Percentiles rank a stretch among this genome's conserved stretches.
Evolutionary conservation across 345 rosid genomes (phyloP).

Genomic region (Physaria fendleri): DNA sequence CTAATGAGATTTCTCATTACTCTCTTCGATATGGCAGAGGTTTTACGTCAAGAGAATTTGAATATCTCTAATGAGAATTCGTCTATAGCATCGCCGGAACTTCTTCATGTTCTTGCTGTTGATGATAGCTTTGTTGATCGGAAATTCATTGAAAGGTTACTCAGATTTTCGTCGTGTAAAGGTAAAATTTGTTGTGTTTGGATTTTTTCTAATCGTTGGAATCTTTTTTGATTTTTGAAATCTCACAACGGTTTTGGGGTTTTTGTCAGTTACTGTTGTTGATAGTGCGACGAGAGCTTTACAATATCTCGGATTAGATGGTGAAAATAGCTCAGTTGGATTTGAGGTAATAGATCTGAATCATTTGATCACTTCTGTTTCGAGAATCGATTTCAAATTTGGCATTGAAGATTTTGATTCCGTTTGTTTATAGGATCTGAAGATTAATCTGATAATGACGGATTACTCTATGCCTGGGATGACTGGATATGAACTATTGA

Average conservation of each 20-base stretch:
- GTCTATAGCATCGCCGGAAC: conserved; percentile 35
- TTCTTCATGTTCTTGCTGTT: conserved; percentile 90
- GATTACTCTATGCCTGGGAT: conserved; percentile 88
- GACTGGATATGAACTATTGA: conserved; percentile 76
- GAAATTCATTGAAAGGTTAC: conserved; percentile 70
- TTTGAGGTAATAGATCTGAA: conserved; percentile 48
- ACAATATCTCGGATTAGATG: conserved; percentile 77
- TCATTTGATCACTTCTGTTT: background rate
- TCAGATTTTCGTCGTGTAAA: conserved; percentile 69
- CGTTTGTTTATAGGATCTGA: conserved; percentile 42
- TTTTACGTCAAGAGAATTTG: conserved; percentile 21
- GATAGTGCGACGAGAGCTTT: conserved; percentile 69
- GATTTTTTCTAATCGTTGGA: background rate
- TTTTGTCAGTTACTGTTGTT: conserved; percentile 56
- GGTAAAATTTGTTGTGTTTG: conserved; percentile 30
- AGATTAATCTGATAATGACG: conserved; percentile 70
- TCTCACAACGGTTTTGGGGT: background rate
- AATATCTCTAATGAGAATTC: conserved; percentile 19
- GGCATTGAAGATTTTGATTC: background rate
- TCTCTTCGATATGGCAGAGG: conserved; percentile 24
- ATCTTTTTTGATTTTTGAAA: background rate
- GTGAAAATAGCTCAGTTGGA: conserved; percentile 47
- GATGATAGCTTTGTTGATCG: conserved; percentile 83
- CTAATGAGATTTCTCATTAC: conserved; percentile 20
- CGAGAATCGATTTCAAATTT: background rate